These are phyloP conservation scores for Pseudomassariella vexata DNA, from an alignment of 2,329 filamentous ascomycete species.

Conservation along the genomic window DNA sequence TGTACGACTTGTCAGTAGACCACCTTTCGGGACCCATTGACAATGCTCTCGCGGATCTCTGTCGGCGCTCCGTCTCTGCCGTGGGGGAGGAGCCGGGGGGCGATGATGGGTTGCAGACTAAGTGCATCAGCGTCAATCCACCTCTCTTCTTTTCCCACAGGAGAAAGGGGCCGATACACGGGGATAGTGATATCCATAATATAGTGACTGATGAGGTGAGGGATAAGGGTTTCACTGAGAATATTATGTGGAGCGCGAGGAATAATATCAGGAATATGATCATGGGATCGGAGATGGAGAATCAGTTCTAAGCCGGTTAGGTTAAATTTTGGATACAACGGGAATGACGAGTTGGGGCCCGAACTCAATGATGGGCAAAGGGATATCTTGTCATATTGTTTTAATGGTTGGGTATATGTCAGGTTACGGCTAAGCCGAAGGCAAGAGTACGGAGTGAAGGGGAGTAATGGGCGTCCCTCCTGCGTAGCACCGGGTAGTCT, in stretches of 20 bases:
- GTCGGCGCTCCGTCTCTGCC: constrained; percentile 19
- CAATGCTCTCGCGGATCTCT: constrained; percentile 25
- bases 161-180: constrained; percentile 18
- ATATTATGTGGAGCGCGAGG: constrained; percentile 25
- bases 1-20: constrained; percentile 23
- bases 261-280: constrained; percentile 25
- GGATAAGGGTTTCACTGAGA: constrained; percentile 24
- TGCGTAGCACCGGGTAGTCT: too few species aligned
- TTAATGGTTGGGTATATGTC: too few species aligned
- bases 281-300: constrained; percentile 17
- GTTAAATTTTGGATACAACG: too few species aligned
- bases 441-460: too few species aligned
- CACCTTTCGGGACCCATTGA: constrained; percentile 23
- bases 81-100: constrained; percentile 10
- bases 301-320: too few species aligned
- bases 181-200: constrained; percentile 26
- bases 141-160: constrained; percentile 28
- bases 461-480: too few species aligned
- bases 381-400: too few species aligned
- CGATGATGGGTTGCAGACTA: constrained; percentile 15
- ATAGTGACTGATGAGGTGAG: constrained; percentile 14
- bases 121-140: constrained; percentile 27
- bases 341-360: too few species aligned
- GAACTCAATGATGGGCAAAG: too few species aligned
- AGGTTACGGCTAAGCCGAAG: too few species aligned